A percentile compares a stretch with the other conserved stretches of the same genome.
Evolutionary conservation across 805 yeast genomes (phyloP).

Genomic region (Hanseniaspora thailandica): DNA sequence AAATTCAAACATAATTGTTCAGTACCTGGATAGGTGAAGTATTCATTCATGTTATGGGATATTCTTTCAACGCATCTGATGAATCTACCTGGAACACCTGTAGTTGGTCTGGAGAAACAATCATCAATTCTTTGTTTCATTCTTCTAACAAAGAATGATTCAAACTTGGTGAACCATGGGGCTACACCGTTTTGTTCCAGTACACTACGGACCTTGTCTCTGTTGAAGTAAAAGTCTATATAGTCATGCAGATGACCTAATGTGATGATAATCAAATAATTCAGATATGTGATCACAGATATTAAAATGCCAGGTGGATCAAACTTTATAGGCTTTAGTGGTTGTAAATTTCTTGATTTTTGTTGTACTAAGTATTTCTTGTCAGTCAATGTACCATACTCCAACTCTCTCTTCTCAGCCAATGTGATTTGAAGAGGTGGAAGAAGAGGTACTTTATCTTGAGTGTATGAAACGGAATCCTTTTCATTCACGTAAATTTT

Average conservation of each 20-base stretch:
- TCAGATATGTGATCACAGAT: conserved; percentile 69
- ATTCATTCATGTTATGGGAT: conserved; percentile 51
- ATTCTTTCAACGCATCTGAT: conserved; percentile 70
- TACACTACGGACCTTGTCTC: conserved; percentile 52
- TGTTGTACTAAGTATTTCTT: conserved; percentile 54
- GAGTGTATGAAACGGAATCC: conserved; percentile 15
- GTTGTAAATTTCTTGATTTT: conserved; percentile 42
- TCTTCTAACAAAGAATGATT: conserved; percentile 84
- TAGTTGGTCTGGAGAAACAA: conserved; percentile 91
- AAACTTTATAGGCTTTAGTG: conserved; percentile 46
- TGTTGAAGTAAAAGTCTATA: conserved; percentile 63
- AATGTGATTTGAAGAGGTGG: conserved; percentile 28
- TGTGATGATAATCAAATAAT: conserved; percentile 71
- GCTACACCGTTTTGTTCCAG: conserved; percentile 81
- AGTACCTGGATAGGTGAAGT: conserved; percentile 65
- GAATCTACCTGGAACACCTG: conserved; percentile 93
- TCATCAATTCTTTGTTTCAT: conserved; percentile 84
- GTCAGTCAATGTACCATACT: conserved; percentile 61
- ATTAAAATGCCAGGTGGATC: conserved; percentile 84
- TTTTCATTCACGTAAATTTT: not conserved
- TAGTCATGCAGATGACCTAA: conserved; percentile 87
- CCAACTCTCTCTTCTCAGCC: conserved; percentile 42
- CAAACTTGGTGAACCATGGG: conserved; percentile 90
- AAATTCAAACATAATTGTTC: conserved; percentile 70
- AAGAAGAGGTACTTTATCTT: conserved; percentile 29